Evolutionary conservation across 176 grass and related monocot species (phyloP).

Genomic region (Dactylis glomerata): DNA sequence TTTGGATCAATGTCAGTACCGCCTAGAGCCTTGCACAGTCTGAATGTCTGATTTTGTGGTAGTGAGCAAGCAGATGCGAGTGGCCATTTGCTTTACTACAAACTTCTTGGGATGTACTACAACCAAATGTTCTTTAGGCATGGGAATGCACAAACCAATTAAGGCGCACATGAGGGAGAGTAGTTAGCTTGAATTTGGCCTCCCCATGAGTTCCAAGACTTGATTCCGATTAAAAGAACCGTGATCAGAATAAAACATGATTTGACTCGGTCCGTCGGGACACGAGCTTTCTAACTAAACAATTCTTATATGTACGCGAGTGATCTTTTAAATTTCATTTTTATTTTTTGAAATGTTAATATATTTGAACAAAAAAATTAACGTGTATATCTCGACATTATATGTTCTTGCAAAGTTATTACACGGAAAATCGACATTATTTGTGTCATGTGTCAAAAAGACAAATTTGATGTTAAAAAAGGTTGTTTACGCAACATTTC

Average conservation of each 20-base stretch:
- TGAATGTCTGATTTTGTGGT: constrained; percentile 36
- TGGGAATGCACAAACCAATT: constrained; percentile 48
- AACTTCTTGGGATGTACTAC: constrained; percentile 35
- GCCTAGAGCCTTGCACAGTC: constrained; percentile 48
- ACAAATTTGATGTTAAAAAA: too few relatives aligned
- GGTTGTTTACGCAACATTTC: too few relatives aligned
- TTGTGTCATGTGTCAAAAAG: too few relatives aligned
- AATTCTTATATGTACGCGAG: not conserved
- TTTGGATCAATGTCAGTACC: constrained; percentile 35
- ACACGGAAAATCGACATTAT: too few relatives aligned
- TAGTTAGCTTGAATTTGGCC: constrained; percentile 24
- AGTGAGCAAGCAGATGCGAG: not conserved
- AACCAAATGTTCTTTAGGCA: constrained; percentile 9
- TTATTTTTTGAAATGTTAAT: too few relatives aligned
- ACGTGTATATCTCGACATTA: too few relatives aligned
- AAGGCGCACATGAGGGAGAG: constrained; percentile 45
- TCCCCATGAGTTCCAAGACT: constrained; percentile 17
- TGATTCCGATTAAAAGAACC: constrained; percentile 30
- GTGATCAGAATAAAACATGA: constrained; percentile 19
- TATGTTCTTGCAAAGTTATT: too few relatives aligned
- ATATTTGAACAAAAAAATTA: too few relatives aligned
- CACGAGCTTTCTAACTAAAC: not conserved
- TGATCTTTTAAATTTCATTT: too few relatives aligned
- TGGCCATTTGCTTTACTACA: constrained; percentile 11
- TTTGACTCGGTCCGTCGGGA: constrained; percentile 9